These are phyloP conservation scores for Hypoxylon sp. DNA, from an alignment of 2,329 filamentous ascomycete genomes.

Conservation along the genomic window DNA sequence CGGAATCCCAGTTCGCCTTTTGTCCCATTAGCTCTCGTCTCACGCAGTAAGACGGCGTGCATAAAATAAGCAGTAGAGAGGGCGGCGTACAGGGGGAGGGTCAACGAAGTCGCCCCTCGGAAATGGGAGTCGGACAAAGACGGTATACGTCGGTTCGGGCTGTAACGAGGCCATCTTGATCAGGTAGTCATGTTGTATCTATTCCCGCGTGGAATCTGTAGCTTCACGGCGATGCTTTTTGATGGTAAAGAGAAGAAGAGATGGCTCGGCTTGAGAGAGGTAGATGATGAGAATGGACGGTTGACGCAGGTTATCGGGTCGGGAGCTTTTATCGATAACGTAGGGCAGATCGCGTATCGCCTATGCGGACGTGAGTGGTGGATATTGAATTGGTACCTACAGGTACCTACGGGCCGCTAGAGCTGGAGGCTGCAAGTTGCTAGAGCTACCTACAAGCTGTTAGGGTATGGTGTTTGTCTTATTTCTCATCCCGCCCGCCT, in stretches of 20 bases:
- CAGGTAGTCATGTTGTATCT: constrained; percentile 31
- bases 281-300: constrained; percentile 15
- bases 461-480: too few relatives aligned
- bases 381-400: too few relatives aligned
- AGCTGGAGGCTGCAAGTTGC: too few relatives aligned
- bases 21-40: constrained; percentile 33
- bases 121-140: constrained; percentile 91
- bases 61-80: not conserved
- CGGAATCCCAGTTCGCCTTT: constrained; percentile 85
- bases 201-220: constrained; percentile 22
- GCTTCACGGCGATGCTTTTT: constrained; percentile 9
- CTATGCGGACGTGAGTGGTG: too few relatives aligned
- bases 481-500: constrained; percentile 19
- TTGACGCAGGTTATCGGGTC: constrained; percentile 25
- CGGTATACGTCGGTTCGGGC: constrained; percentile 69
- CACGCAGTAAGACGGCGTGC: constrained; percentile 28
- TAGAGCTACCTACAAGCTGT: too few relatives aligned
- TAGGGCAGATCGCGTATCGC: too few relatives aligned
- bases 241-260: constrained; percentile 24
- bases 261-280: constrained; percentile 2
- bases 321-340: constrained; percentile 45
- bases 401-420: too few relatives aligned
- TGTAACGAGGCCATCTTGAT: constrained; percentile 40
- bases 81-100: constrained; percentile 80
- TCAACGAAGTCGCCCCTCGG: constrained; percentile 87